Conservation (phyloP, 768 basidiomycete genomes). For the Podaxis mareebaensis region DNA sequence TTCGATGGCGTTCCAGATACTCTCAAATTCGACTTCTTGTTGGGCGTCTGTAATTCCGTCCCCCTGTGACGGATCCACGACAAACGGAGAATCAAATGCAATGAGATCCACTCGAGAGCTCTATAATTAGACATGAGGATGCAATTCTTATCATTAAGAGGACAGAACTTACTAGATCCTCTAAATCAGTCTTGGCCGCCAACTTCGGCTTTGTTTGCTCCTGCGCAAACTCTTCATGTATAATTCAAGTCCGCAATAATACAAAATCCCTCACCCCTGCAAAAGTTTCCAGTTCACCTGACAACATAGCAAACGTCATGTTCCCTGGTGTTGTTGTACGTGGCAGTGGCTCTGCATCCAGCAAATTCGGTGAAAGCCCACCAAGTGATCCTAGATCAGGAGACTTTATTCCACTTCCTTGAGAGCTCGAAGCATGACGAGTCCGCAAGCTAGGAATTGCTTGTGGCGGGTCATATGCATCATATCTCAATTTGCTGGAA, state of each 20-base stretch:
- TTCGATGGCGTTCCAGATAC: conserved; percentile 55
- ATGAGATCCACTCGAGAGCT: conserved; percentile 59
- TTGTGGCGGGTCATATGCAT: conserved; percentile 67
- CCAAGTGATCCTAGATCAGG: conserved; percentile 28
- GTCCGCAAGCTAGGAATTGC: conserved; percentile 44
- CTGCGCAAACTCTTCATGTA: background rate
- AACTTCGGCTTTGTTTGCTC: background rate
- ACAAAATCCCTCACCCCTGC: conserved; percentile 15
- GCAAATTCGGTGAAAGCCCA: background rate
- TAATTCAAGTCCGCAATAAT: background rate
- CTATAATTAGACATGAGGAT: conserved; percentile 22
- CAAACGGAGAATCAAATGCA: conserved; percentile 71
- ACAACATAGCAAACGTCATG: conserved; percentile 37
- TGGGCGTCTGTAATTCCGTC: conserved; percentile 17
- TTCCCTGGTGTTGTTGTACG: conserved; percentile 43
- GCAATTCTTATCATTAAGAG: background rate
- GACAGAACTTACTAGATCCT: conserved; percentile 22
- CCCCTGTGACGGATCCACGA: conserved; percentile 40
- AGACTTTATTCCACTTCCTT: conserved; percentile 32
- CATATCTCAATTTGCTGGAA: conserved; percentile 58
- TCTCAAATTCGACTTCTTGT: conserved; percentile 48
- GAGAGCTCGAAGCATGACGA: conserved; percentile 30
- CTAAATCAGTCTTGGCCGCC: conserved; percentile 5
- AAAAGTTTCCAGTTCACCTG: conserved; percentile 30
- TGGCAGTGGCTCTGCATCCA: conserved; percentile 21